These are phyloP conservation scores for Candolleomyces eurysporus DNA, from an alignment of 768 basidiomycete genomes.

Conservation along the genomic window DNA sequence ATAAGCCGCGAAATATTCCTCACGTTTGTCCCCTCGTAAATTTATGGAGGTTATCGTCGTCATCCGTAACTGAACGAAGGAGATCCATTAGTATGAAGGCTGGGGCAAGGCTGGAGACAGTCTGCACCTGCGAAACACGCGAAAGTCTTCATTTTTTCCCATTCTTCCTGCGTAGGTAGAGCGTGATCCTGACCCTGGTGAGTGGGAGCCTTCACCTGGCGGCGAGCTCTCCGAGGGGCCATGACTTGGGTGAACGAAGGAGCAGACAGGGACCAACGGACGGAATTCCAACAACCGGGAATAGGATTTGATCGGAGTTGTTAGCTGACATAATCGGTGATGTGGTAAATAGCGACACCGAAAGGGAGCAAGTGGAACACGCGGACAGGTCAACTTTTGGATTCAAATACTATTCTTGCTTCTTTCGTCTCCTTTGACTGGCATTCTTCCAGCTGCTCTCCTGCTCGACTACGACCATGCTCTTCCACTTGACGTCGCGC, in stretches of 20 bases:
- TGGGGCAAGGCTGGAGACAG: background rate
- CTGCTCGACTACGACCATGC: constrained; percentile 26
- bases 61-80: background rate
- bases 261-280: background rate
- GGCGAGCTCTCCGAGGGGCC: background rate
- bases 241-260: background rate
- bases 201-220: background rate
- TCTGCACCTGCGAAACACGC: constrained; percentile 16
- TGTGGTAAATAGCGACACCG: background rate
- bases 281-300: background rate
- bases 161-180: constrained; percentile 14
- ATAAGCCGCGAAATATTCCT: constrained; percentile 26
- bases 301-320: background rate
- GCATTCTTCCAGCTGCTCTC: background rate
- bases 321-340: background rate
- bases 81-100: background rate
- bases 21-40: constrained; percentile 21
- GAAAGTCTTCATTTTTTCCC: constrained; percentile 16
- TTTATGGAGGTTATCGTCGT: background rate
- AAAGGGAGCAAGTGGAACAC: background rate
- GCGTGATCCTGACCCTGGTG: background rate
- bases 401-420: background rate
- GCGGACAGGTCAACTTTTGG: background rate
- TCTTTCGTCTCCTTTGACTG: constrained; percentile 2
- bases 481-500: constrained; percentile 49